A percentile compares a stretch with the other conserved stretches of the same genome.
These are phyloP conservation scores for Seminavis robusta DNA, from an alignment of 108 stramenopile genomes.

Conservation along the genomic window DNA sequence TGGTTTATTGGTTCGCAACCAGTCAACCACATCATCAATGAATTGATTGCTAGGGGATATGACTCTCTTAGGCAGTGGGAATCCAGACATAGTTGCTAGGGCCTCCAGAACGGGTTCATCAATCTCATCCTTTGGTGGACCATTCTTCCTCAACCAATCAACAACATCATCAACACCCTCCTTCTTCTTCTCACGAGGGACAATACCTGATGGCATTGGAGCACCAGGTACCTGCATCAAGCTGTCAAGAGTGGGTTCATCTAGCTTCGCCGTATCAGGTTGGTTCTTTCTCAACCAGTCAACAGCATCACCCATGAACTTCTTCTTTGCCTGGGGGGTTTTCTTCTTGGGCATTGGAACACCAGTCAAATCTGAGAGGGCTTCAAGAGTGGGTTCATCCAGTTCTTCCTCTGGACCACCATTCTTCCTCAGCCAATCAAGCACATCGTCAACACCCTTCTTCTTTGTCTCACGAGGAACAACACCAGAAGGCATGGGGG, in stretches of 20 bases:
- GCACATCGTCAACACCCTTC: no score
- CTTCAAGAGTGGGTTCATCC: no score
- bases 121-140: not conserved
- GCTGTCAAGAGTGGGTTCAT: not conserved
- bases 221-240: slow-evolving; percentile 2
- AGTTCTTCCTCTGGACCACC: no score
- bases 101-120: slow-evolving; percentile 1
- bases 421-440: no score
- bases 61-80: not conserved
- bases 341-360: no score
- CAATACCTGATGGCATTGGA: not conserved
- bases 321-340: no score
- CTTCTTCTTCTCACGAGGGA: not conserved
- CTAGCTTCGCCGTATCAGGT: not conserved
- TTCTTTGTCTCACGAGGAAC: no score
- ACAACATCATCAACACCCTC: not conserved
- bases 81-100: slow-evolving; percentile 1
- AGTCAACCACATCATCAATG: slow-evolving; percentile 4
- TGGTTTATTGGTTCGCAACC: slow-evolving; percentile 4
- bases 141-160: slow-evolving; percentile 1
- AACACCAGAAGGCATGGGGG: no score
- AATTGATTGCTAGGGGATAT: slow-evolving; percentile 1
- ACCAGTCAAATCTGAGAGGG: no score
- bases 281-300: no score
- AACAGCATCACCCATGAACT: no score